Conservation (phyloP, 2,329 filamentous ascomycete genomes). For the Ceratocystiopsis brevicomis region DNA sequence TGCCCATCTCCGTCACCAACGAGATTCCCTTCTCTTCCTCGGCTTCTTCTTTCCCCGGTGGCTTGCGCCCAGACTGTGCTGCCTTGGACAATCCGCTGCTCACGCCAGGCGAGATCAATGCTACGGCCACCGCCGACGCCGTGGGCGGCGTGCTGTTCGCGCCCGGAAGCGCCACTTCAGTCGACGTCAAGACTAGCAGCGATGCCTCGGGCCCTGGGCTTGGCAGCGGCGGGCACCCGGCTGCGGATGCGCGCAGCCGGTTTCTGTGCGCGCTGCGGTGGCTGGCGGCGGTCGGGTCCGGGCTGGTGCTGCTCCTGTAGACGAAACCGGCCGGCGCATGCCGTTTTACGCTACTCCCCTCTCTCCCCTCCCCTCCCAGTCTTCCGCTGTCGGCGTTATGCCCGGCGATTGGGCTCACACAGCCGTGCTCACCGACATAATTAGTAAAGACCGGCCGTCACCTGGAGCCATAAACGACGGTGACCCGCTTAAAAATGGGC, state of each 20-base stretch:
- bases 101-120: constrained; percentile 25
- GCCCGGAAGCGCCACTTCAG: constrained; percentile 27
- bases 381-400: too few species aligned
- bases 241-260: too few species aligned
- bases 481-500: not conserved
- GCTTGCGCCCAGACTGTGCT: constrained; percentile 22
- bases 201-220: constrained; percentile 6
- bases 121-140: constrained; percentile 20
- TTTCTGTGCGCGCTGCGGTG: too few species aligned
- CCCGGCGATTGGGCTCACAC: too few species aligned
- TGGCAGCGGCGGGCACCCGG: constrained; percentile 8
- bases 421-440: too few species aligned
- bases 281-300: too few species aligned
- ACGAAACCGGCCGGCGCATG: too few species aligned
- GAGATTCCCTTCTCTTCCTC: constrained; percentile 27
- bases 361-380: too few species aligned
- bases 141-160: constrained; percentile 29
- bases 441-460: too few species aligned
- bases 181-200: constrained; percentile 17
- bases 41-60: constrained; percentile 19
- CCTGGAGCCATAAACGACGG: too few species aligned
- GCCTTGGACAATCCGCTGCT: constrained; percentile 32
- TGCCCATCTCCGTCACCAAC: constrained; percentile 51
- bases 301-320: too few species aligned
- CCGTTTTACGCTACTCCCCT: too few species aligned